phyloP scores from a whole-genome alignment of 306 rosid genomes.

The Malus sieversii region DNA sequence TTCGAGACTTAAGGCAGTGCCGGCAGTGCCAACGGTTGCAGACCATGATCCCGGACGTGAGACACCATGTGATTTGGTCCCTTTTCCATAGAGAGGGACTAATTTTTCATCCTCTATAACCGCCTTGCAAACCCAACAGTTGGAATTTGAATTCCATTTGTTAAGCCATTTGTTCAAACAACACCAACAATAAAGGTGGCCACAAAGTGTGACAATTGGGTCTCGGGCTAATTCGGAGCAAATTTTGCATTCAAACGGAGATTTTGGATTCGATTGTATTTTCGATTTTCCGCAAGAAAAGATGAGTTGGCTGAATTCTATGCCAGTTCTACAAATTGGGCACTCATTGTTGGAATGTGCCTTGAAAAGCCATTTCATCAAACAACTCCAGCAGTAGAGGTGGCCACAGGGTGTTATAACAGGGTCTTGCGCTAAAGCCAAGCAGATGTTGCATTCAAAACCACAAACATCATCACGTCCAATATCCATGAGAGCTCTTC shows the following conservation, averaged over 20 bases:
- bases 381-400: conserved; percentile 21
- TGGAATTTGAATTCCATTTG: background rate
- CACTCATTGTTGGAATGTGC: conserved; percentile 1
- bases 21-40: background rate
- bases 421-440: conserved; percentile 9
- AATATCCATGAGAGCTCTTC: background rate
- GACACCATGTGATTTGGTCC: background rate
- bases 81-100: conserved; percentile 1
- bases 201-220: background rate
- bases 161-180: conserved; percentile 4
- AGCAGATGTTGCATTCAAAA: conserved; percentile 19
- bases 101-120: background rate
- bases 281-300: conserved; percentile 1
- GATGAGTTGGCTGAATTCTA: conserved; percentile 7
- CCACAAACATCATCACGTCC: background rate
- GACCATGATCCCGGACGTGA: background rate
- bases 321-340: background rate
- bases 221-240: background rate
- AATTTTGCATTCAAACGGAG: background rate
- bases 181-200: conserved; percentile 8
- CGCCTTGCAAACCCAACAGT: background rate
- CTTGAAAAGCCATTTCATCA: conserved; percentile 11
- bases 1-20: background rate
- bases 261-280: background rate
- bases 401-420: conserved; percentile 21